Conservation (phyloP, 192 early-diverging fungal genomes). For the Podila clonocystis region DNA sequence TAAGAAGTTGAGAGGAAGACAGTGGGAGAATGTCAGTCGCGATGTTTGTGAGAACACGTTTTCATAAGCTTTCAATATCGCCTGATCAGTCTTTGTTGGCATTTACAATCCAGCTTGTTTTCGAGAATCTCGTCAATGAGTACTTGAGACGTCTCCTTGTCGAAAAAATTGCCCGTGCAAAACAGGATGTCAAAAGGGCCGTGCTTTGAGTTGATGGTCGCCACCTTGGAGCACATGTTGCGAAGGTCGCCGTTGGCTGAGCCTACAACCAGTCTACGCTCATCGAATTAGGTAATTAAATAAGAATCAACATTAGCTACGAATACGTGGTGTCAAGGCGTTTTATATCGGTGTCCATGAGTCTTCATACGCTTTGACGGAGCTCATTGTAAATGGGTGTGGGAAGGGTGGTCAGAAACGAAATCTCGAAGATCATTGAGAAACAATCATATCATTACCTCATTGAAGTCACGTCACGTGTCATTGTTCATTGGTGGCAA, state of each 20-base stretch:
- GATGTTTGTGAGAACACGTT: not conserved
- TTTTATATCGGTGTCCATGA: too few relatives aligned
- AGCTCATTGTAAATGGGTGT: conserved; percentile 17
- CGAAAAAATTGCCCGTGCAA: conserved; percentile 86
- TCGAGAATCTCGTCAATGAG: conserved; percentile 63
- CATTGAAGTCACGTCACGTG: too few relatives aligned
- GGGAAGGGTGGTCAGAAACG: not conserved
- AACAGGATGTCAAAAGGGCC: conserved; percentile 90
- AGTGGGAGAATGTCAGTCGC: not conserved
- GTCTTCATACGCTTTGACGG: conserved; percentile 37
- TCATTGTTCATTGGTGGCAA: too few relatives aligned
- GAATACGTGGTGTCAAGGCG: too few relatives aligned
- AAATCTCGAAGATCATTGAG: not conserved
- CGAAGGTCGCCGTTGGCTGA: conserved; percentile 77
- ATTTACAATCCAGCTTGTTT: conserved; percentile 58
- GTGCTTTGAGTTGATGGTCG: conserved; percentile 79
- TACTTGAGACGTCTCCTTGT: conserved; percentile 54
- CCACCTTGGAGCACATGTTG: conserved; percentile 76
- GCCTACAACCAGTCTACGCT: conserved; percentile 72
- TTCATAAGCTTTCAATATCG: not conserved
- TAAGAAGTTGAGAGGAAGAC: conserved; percentile 1
- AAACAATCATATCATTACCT: not conserved
- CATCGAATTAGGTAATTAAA: not conserved
- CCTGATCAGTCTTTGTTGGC: not conserved
- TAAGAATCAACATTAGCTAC: not conserved